Conservation (phyloP, 73 alveolate genomes). For the Urostyla sp. region DNA sequence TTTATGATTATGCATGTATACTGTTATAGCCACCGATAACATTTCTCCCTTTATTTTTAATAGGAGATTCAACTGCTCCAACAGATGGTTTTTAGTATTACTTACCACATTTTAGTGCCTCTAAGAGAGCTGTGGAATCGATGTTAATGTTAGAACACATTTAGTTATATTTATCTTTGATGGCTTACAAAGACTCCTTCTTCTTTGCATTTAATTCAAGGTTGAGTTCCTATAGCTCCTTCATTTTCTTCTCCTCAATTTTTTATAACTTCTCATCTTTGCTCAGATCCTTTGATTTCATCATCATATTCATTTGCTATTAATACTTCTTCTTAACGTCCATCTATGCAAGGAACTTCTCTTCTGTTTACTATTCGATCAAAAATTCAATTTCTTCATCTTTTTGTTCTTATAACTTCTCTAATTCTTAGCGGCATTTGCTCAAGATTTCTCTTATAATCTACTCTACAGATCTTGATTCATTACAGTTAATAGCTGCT, state of each 20-base stretch:
- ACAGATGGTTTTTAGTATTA: background rate
- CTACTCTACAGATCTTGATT: background rate
- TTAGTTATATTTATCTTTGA: constrained; percentile 28
- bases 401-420: background rate
- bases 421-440: constrained; percentile 7
- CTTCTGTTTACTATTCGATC: constrained; percentile 44
- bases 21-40: too few relatives aligned
- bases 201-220: background rate
- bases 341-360: constrained; percentile 3
- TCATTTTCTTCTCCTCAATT: constrained; percentile 23
- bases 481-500: background rate
- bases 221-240: background rate
- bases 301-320: constrained; percentile 25
- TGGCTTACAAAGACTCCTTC: constrained; percentile 9
- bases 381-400: constrained; percentile 45
- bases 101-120: background rate
- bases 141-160: constrained; percentile 14
- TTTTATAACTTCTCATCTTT: constrained; percentile 34
- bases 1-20: too few relatives aligned
- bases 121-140: constrained; percentile 42
- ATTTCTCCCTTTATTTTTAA: background rate
- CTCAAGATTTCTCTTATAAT: constrained; percentile 19
- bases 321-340: constrained; percentile 30
- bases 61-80: constrained; percentile 25
- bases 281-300: constrained; percentile 25